Evolutionary conservation across 2,329 filamentous ascomycete species (phyloP).

Genomic region (Exophiala oligosperma): DNA sequence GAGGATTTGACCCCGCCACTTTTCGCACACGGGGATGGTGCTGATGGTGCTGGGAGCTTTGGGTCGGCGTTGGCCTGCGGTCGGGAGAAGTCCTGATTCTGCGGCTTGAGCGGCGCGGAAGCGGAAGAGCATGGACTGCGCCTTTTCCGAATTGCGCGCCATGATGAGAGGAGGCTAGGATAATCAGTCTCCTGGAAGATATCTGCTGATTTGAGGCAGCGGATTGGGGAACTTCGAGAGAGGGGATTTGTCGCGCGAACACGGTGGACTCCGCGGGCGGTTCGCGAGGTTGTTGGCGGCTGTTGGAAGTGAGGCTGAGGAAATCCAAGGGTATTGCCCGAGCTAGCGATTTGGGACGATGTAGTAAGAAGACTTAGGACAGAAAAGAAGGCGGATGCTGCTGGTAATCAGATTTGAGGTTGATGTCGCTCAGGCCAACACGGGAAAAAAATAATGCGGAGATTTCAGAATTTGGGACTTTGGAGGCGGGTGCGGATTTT

Average conservation of each 20-base stretch:
- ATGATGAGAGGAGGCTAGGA: conserved; percentile 38
- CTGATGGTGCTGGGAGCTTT: conserved; percentile 87
- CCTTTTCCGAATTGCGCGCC: conserved; percentile 98
- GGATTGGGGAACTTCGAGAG: background rate
- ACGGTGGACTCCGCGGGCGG: too few species aligned
- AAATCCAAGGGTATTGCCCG: too few species aligned
- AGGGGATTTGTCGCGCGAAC: too few species aligned
- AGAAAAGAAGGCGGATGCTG: too few species aligned
- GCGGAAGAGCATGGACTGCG: conserved; percentile 99
- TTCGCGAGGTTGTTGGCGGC: too few species aligned
- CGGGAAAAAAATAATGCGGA: conserved; percentile 6
- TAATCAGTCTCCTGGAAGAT: background rate
- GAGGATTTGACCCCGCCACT: conserved; percentile 96
- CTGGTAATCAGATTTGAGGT: background rate
- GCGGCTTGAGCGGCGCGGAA: conserved; percentile 97
- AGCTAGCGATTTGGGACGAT: too few species aligned
- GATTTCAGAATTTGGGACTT: background rate
- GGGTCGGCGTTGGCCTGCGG: conserved; percentile 82
- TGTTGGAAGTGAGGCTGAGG: too few species aligned
- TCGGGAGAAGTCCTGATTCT: conserved; percentile 94
- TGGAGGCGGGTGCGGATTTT: too few species aligned
- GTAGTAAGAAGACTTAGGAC: too few species aligned
- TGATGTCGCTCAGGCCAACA: background rate
- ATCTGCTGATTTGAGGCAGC: background rate
- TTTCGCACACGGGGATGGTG: conserved; percentile 84